Evolutionary conservation across 2,329 filamentous ascomycete species (phyloP).

Genomic region (Exophiala spinifera): DNA sequence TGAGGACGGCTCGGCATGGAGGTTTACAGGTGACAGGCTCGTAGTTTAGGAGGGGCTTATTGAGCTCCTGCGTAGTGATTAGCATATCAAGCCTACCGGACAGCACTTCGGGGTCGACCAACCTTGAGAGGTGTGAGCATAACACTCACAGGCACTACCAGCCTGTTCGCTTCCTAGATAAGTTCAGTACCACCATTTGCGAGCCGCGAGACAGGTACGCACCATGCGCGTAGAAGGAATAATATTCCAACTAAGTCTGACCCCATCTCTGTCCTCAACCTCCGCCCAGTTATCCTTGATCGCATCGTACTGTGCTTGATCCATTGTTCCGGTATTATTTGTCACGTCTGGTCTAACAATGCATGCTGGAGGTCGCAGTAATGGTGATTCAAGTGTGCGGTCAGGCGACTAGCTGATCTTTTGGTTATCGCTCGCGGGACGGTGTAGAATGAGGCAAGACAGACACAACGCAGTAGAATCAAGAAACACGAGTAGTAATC

Average conservation of each 20-base stretch:
- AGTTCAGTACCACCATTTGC: constrained; percentile 32
- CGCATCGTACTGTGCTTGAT: constrained; percentile 66
- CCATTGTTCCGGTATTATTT: constrained; percentile 58
- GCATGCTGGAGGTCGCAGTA: constrained; percentile 16
- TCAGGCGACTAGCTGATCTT: background rate
- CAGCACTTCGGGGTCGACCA: background rate
- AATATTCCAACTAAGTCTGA: constrained; percentile 97
- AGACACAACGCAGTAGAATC: no score
- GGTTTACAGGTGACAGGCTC: constrained; percentile 96
- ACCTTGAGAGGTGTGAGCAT: constrained; percentile 93
- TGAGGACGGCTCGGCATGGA: constrained; percentile 91
- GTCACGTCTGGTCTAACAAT: constrained; percentile 14
- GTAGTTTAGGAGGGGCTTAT: constrained; percentile 86
- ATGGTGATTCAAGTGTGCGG: background rate
- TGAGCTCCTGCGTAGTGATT: constrained; percentile 74
- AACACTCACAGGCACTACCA: constrained; percentile 93
- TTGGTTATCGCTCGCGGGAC: background rate
- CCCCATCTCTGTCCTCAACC: constrained; percentile 92
- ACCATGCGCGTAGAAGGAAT: constrained; percentile 98
- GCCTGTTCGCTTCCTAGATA: constrained; percentile 79
- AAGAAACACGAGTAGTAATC: background rate
- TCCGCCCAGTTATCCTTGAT: constrained; percentile 96
- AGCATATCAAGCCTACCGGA: constrained; percentile 70
- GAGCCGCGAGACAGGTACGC: constrained; percentile 34
- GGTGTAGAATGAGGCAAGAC: no score